Evolutionary conservation across 129 eudicot genomes (phyloP), one percentile per base, ranked within the genome.

Genomic region (Apium graveolens): DNA sequence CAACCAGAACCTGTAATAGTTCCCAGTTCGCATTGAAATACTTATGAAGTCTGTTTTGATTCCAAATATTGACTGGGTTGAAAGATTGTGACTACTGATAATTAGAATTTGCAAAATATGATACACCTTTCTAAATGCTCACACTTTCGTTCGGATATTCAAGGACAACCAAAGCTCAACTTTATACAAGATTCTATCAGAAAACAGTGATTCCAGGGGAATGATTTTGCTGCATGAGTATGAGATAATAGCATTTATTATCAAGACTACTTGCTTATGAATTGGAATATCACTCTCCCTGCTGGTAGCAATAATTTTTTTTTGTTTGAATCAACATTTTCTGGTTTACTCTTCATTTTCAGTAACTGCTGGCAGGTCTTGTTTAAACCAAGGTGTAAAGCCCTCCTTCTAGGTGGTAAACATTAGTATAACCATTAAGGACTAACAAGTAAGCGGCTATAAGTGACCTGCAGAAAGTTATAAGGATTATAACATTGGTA

Each of bases 401-500:
- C 65, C 99, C 99, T 73, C 99, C 97, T 71, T 90, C 97, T 82
- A 96, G 82, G 82, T 96, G 99, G 77, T 75, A 96, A n/a, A 96
- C 99, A 73, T 92, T 96, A 20, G 76, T 82, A 79, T 90, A 96
- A 57, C 97, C 99, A 80, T 96, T 92, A 48, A 96, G 92, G 35
- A 96, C 97, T 53, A 96, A 88, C 97, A 96, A 79, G 86, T 92
- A 96, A 73, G 99, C 99, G 41, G 99, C 99, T 84, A 96, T 96
- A 51, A 96, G 89, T 73, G 99, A 96, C 90, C 99, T 95, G 94
- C 87, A 92, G 72, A 66, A 80, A 74, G 63, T 75, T 73, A 76
- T 62, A 60, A 78, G 76, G 18, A 41, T 84, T 29, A 71, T 21
- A 27, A 60, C 32, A 60, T 60, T 60, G 68, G 32, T 11, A 60